Evolutionary conservation across 139 green algal species (phyloP), one percentile per base, ranked within the genome.

Genomic region (Zygnema cylindricum): DNA sequence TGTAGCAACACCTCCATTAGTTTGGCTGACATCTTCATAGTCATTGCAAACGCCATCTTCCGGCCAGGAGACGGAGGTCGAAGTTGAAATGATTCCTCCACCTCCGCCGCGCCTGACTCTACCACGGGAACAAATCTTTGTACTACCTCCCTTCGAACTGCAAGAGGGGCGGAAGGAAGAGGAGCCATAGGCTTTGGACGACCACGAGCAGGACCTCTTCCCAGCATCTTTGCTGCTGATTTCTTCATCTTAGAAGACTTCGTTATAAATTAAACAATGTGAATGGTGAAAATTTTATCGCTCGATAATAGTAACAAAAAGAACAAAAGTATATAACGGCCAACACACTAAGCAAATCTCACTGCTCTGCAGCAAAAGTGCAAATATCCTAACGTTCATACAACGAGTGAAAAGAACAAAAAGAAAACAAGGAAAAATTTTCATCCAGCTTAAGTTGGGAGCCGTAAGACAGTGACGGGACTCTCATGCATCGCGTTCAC

Each of bases 11-110:
- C 71, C 16, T 79, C 71, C 71, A n/a, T 79, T 3, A 79, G 71
- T 54, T 3, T 16, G 38, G 3, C 38, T 79, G 36, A 41, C 71
- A 79, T 3, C 71, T 79, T 79, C 11, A 79, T 79, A 16, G 71
- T 79, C 71, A 79, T 79, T 23, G 71, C 71, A 79, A 54, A 79
- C 21, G 71, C 71, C 7, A 43, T 11, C 36, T 41, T 41, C 21
- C 71, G 36, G 36, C 16, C 16, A n/a, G 36, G 36, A 54, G 71
- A 41, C 3, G 71, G 71, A 79, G 71, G 71, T 11, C 71, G 36
- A 3, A 79, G 71, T 16, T 79, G 11, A 43, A 54, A 79, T 54
- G 71, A 79, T 16, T 79, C 71, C 7, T 41, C 71, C 16, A 84
- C 33, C 77, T 54, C 49, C 49, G 49, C 7, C 49, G 16, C 7